Percentiles rank a stretch among this genome's conserved stretches.
phyloP scores from a whole-genome alignment of 1,139 yeast species.

The Yamadazyma pseudoaaseri region DNA sequence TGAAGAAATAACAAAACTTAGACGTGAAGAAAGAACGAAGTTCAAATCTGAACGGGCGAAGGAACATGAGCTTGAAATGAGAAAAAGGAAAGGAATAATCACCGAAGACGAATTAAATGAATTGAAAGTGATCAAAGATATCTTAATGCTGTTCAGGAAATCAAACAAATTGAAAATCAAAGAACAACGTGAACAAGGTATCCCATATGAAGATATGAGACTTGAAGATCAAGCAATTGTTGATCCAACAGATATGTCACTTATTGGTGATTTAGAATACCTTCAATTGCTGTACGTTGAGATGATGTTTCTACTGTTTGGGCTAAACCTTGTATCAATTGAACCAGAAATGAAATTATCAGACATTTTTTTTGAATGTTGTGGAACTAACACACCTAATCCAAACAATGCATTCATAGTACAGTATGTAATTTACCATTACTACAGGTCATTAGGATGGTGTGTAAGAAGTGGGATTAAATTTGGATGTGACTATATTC shows the following conservation, averaged over 20 bases:
- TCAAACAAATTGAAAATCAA: conserved; percentile 13
- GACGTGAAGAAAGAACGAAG: conserved; percentile 70
- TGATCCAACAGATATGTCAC: conserved; percentile 25
- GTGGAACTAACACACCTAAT: conserved; percentile 8
- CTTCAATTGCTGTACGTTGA: conserved; percentile 78
- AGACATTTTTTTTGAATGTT: conserved; percentile 30
- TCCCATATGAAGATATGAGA: conserved; percentile 19
- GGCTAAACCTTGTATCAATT: conserved; percentile 43
- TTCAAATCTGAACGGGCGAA: conserved; percentile 60
- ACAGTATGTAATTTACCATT: conserved; percentile 77
- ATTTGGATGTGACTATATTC: conserved; percentile 79
- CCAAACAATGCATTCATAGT: conserved; percentile 44
- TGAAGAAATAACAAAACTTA: conserved; percentile 73
- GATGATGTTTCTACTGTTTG: conserved; percentile 60
- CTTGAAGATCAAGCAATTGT: conserved; percentile 39
- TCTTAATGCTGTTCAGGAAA: conserved; percentile 23
- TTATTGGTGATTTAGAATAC: conserved; percentile 50
- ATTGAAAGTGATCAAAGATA: conserved; percentile 26
- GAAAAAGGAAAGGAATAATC: conserved; percentile 24
- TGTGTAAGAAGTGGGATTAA: conserved; percentile 90
- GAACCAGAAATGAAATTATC: conserved; percentile 7
- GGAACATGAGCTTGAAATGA: conserved; percentile 35
- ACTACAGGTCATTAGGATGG: conserved; percentile 90
- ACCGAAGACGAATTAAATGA: conserved; percentile 23
- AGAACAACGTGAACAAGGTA: conserved; percentile 13